Percentiles rank a stretch among this genome's conserved stretches.
These are phyloP conservation scores for Austropuccinia psidii DNA, from an alignment of 1,284 basidiomycete species.

Conservation along the genomic window DNA sequence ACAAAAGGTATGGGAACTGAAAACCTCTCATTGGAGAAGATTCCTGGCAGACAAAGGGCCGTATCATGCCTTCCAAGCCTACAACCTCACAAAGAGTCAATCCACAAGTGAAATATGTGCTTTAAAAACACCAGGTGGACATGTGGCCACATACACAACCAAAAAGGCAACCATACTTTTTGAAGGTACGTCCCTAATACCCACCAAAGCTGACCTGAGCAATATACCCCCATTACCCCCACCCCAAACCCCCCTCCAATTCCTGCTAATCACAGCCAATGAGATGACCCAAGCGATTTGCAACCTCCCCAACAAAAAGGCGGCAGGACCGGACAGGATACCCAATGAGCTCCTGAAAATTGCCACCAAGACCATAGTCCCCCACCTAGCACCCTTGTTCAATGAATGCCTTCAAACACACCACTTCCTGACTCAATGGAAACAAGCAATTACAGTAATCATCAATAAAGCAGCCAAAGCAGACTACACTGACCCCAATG, in stretches of 20 bases:
- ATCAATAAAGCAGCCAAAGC: not conserved
- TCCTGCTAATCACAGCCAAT: not conserved
- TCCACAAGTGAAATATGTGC: not conserved
- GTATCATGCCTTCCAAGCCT: not conserved
- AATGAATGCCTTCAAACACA: not conserved
- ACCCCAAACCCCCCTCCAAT: too few relatives aligned
- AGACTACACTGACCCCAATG: not conserved
- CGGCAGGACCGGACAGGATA: not conserved
- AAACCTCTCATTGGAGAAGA: not conserved
- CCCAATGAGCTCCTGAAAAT: slow-evolving; percentile 10
- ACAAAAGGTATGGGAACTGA: not conserved
- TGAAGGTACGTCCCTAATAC: slow-evolving; percentile 5
- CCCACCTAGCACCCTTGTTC: not conserved
- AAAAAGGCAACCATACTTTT: not conserved
- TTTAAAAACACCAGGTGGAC: not conserved
- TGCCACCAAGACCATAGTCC: not conserved
- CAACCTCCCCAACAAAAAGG: not conserved
- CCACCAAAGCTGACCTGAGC: not conserved
- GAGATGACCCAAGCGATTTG: not conserved
- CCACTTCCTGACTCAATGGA: not conserved
- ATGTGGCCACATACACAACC: not conserved
- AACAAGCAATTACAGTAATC: not conserved
- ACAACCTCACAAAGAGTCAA: not conserved
- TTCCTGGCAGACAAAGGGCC: too few relatives aligned
- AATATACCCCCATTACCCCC: not conserved